These are phyloP conservation scores for Colletotrichum scovillei DNA, from an alignment of 2,329 filamentous ascomycete species.

Conservation along the genomic window DNA sequence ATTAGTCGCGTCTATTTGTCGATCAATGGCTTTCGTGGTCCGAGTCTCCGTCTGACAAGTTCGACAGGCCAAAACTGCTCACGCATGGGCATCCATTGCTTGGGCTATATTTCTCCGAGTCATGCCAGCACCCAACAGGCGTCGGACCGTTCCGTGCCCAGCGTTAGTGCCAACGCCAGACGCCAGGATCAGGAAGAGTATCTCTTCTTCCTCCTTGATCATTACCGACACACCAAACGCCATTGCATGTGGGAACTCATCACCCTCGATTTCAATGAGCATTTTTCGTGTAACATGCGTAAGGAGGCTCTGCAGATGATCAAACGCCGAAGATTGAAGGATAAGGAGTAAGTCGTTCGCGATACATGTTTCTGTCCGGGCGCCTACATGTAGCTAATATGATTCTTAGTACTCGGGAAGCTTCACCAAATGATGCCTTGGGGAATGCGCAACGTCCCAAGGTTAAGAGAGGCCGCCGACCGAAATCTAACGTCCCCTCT, in stretches of 20 bases:
- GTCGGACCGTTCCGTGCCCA: conserved; percentile 31
- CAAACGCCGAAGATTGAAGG: conserved; percentile 32
- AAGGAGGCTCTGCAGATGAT: conserved; percentile 35
- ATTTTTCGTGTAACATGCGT: conserved; percentile 32
- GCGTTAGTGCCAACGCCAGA: conserved; percentile 27
- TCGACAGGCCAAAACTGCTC: conserved; percentile 30
- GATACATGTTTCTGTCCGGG: too few species aligned
- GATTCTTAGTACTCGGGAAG: conserved; percentile 5
- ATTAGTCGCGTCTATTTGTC: not conserved
- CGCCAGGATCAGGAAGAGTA: conserved; percentile 34
- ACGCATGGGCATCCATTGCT: conserved; percentile 34
- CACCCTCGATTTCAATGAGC: conserved; percentile 33
- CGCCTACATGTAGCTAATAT: not conserved
- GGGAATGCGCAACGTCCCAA: conserved; percentile 6
- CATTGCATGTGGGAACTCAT: conserved; percentile 35
- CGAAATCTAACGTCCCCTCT: conserved; percentile 12
- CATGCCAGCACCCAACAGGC: conserved; percentile 24
- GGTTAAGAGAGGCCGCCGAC: conserved; percentile 23
- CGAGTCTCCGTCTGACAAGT: conserved; percentile 4
- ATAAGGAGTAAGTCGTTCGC: conserved; percentile 21
- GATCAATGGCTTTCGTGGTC: not conserved
- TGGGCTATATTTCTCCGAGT: conserved; percentile 32
- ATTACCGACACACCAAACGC: conserved; percentile 33
- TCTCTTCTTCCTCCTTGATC: conserved; percentile 32
- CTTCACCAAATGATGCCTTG: conserved; percentile 17